phyloP scores from a whole-genome alignment of 208 protist species.

The Wallacemonas collosoma region DNA sequence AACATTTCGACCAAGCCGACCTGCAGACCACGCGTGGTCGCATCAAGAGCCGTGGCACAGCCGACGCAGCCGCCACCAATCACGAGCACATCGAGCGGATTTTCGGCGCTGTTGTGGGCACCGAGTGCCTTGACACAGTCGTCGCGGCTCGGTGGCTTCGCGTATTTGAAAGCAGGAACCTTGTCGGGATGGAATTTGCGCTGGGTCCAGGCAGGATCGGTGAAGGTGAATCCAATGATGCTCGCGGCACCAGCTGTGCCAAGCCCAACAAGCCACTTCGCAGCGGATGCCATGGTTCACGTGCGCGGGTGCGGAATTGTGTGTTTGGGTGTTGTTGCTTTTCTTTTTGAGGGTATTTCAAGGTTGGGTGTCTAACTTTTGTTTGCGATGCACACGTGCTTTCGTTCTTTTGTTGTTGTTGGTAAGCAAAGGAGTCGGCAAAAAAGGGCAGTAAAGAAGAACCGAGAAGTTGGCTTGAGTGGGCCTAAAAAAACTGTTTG shows the following conservation, averaged over 20 bases:
- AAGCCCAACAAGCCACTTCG: conserved; percentile 47
- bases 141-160: conserved; percentile 50
- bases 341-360: too few relatives aligned
- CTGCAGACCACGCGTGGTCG: conserved; percentile 89
- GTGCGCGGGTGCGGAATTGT: background rate
- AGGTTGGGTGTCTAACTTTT: too few relatives aligned
- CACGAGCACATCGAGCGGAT: conserved; percentile 93
- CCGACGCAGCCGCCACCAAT: conserved; percentile 97
- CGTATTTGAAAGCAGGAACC: conserved; percentile 42
- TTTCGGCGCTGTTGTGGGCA: conserved; percentile 41
- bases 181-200: conserved; percentile 55
- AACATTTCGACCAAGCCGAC: conserved; percentile 94
- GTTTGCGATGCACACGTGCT: too few relatives aligned
- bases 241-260: conserved; percentile 48
- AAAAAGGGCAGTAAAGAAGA: too few relatives aligned
- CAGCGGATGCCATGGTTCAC: conserved; percentile 33
- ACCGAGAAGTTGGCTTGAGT: too few relatives aligned
- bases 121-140: conserved; percentile 58
- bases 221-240: conserved; percentile 75
- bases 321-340: background rate
- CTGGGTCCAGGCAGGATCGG: conserved; percentile 78
- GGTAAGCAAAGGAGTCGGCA: too few relatives aligned
- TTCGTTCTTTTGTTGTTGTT: too few relatives aligned
- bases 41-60: conserved; percentile 93
- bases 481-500: too few relatives aligned